A percentile compares a stretch with the other conserved stretches of the same genome.
Evolutionary conservation across 2,329 filamentous ascomycete species (phyloP).

Genomic region (Fusarium beomiforme): DNA sequence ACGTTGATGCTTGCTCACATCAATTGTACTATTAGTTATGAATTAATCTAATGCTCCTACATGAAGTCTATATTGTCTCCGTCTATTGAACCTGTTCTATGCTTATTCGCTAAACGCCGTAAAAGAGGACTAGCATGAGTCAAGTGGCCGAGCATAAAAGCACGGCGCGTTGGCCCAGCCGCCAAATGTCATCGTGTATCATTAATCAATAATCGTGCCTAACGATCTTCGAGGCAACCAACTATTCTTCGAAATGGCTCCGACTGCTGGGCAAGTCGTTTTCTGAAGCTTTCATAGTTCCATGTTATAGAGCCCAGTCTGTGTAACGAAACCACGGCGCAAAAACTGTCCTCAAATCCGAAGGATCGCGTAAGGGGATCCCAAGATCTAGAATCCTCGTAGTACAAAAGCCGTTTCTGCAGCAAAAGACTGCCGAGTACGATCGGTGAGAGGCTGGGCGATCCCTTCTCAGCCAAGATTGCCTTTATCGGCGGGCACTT

Average conservation of each 20-base stretch:
- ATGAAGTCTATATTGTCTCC: background rate
- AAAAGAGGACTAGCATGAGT: constrained; percentile 22
- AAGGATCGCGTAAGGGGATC: background rate
- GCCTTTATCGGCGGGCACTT: background rate
- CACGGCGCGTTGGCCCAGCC: constrained; percentile 1
- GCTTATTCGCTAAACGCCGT: constrained; percentile 5
- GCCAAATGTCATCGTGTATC: constrained; percentile 16
- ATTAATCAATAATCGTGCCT: constrained; percentile 11
- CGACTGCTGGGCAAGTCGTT: background rate
- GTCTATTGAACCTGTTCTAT: constrained; percentile 9
- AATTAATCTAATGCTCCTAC: constrained; percentile 8
- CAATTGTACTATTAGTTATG: background rate
- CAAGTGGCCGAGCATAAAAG: constrained; percentile 6
- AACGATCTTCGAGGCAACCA: background rate
- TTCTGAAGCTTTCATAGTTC: background rate
- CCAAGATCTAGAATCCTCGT: background rate
- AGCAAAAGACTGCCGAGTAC: background rate
- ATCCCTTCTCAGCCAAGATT: background rate
- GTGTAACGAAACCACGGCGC: constrained; percentile 12
- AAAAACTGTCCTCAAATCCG: background rate
- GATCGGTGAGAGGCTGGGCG: background rate
- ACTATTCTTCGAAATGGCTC: background rate
- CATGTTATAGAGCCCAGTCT: background rate
- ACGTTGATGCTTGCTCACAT: background rate
- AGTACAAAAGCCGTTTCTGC: background rate